These are phyloP conservation scores for Cladochytrium replicatum DNA, from an alignment of 192 early-diverging fungal species.

Conservation along the genomic window DNA sequence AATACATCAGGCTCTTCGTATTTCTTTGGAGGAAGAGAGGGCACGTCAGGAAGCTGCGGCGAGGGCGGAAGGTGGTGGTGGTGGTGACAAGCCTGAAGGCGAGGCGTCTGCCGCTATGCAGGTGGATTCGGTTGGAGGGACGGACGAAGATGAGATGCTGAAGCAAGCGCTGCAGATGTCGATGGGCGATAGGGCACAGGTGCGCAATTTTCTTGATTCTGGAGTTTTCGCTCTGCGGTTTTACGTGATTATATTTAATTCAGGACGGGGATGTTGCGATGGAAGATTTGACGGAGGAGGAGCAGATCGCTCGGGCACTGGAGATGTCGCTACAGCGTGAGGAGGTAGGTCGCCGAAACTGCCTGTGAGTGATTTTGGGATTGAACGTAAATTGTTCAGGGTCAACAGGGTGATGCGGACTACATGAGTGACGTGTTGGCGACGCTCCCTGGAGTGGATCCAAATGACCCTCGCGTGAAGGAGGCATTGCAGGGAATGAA, in stretches of 20 bases:
- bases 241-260: no score
- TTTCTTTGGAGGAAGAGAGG: conserved; percentile 93
- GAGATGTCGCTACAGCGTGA: conserved; percentile 58
- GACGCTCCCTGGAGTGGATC: conserved; percentile 78
- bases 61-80: conserved; percentile 14
- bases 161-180: conserved; percentile 64
- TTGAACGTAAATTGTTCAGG: conserved; percentile 1
- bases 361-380: background rate
- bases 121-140: conserved; percentile 19
- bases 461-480: conserved; percentile 72
- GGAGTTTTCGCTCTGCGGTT: background rate
- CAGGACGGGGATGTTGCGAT: conserved; percentile 51
- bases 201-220: conserved; percentile 4
- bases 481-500: conserved; percentile 29
- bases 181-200: conserved; percentile 27
- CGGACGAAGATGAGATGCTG: conserved; percentile 50
- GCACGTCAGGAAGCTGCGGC: conserved; percentile 74
- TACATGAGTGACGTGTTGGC: conserved; percentile 67
- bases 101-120: conserved; percentile 27
- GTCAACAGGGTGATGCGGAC: conserved; percentile 5
- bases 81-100: background rate
- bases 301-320: conserved; percentile 61
- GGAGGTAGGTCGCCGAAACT: conserved; percentile 16
- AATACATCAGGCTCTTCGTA: conserved; percentile 62
- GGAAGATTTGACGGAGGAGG: conserved; percentile 67